Percentiles rank a stretch among this genome's conserved stretches.
phyloP scores from a whole-genome alignment of 2,329 filamentous ascomycete species.

The Calonectria leucothoes region DNA sequence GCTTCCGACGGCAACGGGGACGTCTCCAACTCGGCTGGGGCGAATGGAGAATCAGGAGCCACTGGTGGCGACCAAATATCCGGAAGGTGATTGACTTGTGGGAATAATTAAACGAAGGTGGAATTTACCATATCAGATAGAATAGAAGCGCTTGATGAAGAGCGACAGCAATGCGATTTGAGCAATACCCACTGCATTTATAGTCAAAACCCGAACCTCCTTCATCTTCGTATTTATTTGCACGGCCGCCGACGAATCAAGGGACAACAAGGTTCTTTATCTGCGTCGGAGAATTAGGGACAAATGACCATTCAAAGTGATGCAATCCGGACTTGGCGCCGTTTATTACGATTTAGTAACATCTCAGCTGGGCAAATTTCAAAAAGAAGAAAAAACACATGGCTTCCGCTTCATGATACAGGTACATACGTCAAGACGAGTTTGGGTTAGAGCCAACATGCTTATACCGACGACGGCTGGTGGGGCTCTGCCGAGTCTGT shows the following conservation, averaged over 20 bases:
- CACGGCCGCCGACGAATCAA: neutral
- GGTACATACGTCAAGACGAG: too few species aligned
- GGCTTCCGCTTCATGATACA: too few species aligned
- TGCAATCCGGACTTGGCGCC: too few species aligned
- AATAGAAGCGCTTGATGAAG: constrained; percentile 3
- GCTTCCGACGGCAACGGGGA: constrained; percentile 2
- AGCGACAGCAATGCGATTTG: constrained; percentile 5
- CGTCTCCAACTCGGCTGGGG: neutral
- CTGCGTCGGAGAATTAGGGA: neutral
- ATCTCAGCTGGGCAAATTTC: neutral
- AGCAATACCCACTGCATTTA: neutral
- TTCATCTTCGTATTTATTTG: neutral
- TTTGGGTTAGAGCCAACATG: too few species aligned
- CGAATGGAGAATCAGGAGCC: neutral
- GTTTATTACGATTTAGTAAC: neutral
- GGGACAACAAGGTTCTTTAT: too few species aligned
- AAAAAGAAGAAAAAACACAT: too few species aligned
- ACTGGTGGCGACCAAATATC: neutral
- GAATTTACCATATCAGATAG: neutral
- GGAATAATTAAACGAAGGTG: neutral
- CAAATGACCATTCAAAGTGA: too few species aligned
- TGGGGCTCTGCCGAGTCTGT: too few species aligned
- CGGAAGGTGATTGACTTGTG: neutral
- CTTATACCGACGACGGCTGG: too few species aligned
- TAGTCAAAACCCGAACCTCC: neutral